Base-by-base conservation (phyloP, 495 filamentous ascomycete genomes). In the Daldinia concentrica region DNA sequence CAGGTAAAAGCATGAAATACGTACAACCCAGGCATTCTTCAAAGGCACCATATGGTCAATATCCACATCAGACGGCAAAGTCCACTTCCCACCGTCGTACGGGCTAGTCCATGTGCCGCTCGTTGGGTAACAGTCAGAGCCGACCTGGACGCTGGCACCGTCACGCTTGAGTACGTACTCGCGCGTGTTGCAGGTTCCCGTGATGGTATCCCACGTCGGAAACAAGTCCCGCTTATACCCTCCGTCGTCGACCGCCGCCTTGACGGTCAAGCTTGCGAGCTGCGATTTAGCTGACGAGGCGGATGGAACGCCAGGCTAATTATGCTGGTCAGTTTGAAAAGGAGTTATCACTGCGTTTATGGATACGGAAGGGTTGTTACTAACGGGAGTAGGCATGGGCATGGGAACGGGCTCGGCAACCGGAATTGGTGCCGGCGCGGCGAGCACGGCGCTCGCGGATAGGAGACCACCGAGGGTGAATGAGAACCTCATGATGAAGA, bases 31-130 rank as follows among this genome's bases (percentile, higher is more conserved):
- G 7, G 91, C 90, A 75, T 92, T 90, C 71, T 87, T 87, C 48
- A 93, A 73, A 0, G 91, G 91, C 15, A 93, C 90, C 75, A 93
- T 80, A 77, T 93, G 91, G 73, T 93, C 91, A 62, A 93, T 92
- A 70, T 93, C 89, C 1, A 93, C 66, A 76, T 93, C 90, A 7
- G 84, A 85, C 0, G 89, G 82, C 5, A 79, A 78, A 0, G 88
- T 90, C 90, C 90, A 93, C 3, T 82, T 89, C 0, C 80, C 89
- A 1, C 90, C 90, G 69, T 93, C 91, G 74, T 89, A 93, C 1
- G 89, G 88, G 22, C 85, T 88, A 19, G 70, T 78, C 91, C 91
- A 93, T 9, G 76, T 79, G 4, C 91, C 91, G 29, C 81, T 85
- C 4, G 82, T 88, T 0, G 87, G 77, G 4, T 84, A 76, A 73